Evolutionary conservation across 2,329 filamentous ascomycete genomes (phyloP).

Genomic region (Didymosphaeria variabile): DNA sequence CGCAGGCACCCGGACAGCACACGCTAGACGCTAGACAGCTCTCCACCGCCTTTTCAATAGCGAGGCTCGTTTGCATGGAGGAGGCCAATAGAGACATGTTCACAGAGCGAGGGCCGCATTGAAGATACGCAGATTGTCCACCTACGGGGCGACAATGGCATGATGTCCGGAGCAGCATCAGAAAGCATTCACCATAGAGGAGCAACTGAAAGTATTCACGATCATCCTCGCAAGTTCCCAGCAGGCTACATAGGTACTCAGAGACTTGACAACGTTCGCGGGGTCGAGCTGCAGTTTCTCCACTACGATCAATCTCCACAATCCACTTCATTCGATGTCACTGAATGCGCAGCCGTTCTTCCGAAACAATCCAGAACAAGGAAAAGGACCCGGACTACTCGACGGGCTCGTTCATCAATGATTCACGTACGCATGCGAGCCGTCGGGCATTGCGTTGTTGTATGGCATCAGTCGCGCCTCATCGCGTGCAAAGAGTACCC

Average conservation of each 20-base stretch:
- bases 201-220: neutral
- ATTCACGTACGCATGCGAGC: neutral
- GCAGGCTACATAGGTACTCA: neutral
- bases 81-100: conserved; percentile 3
- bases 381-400: neutral
- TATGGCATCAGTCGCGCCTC: neutral
- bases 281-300: neutral
- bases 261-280: neutral
- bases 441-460: neutral
- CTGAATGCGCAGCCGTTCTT: neutral
- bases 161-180: neutral
- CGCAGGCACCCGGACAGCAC: conserved; percentile 9
- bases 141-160: neutral
- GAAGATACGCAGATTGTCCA: neutral
- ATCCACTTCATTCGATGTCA: neutral
- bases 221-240: neutral
- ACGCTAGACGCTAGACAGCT: conserved; percentile 4
- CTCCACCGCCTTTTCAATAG: conserved; percentile 13
- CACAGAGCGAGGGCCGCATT: neutral
- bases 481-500: conserved; percentile 1
- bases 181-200: neutral
- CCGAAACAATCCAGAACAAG: neutral
- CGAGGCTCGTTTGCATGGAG: neutral
- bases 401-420: neutral
- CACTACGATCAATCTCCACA: neutral